Evolutionary conservation across 495 filamentous ascomycete genomes (phyloP), one percentile per base, ranked within the genome.

Genomic region (Chaetomidium leptoderma): DNA sequence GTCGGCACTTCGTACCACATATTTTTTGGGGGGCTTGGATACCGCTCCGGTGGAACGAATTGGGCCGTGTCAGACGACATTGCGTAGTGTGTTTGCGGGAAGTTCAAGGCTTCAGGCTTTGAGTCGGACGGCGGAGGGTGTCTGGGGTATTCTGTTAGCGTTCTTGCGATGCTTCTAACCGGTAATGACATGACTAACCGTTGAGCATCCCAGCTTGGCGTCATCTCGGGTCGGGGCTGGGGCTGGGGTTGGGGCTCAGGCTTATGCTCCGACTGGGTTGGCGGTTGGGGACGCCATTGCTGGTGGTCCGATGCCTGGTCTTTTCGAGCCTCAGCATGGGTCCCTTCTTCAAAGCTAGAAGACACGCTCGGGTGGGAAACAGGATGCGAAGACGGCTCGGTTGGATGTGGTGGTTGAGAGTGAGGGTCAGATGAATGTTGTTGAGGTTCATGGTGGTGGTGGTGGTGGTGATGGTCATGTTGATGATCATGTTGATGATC

Each of bases 1-100:
- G 79, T 76, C 3, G 89, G 90, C 21, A 91, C 80, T 61, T 91
- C 73, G 64, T 91, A 93, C 75, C 84, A 92, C 87, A 93, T 89
- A 57, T 87, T 79, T 65, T 84, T 88, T 2, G 90, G 91, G 16
- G 90, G 88, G 69, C 89, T 88, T 0, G 90, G 90, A 59, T 92
- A 92, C 42, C 78, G 78, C 37, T 78, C 64, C 30, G 91, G 91
- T 39, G 90, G 79, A 57, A 87, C 77, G 67, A 92, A 96, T 21
- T 88, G 83, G 44, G 78, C 72, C 6, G 77, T 73, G 66, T 88
- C 84, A 37, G 78, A 78, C 33, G 85, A 92, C 86, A 93, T 95
- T 14, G 77, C 76, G 69, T 96, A 96, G 30, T 80, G 80, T 57
- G 81, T 81, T 17, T 76, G 73, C 30, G 89, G 86, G 66, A 96